A percentile compares a stretch with the other conserved stretches of the same genome.
Conservation (phyloP, 2,329 filamentous ascomycete species). For the Achaetomium macrosporum region DNA sequence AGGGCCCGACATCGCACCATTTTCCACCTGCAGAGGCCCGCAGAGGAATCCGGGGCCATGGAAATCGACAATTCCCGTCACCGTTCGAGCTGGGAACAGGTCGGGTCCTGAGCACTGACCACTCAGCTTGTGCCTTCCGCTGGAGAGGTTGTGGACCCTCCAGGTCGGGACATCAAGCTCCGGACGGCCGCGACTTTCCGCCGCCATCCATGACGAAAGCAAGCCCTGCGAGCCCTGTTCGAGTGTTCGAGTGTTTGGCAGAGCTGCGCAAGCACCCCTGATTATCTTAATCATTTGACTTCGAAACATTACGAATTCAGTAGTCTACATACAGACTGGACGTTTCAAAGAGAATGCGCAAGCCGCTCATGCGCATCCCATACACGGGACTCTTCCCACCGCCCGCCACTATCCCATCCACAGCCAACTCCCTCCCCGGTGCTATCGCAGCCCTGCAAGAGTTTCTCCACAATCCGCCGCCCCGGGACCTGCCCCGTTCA, state of each 20-base stretch:
- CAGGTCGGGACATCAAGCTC: not conserved
- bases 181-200: not conserved
- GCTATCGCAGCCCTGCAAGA: conserved; percentile 70
- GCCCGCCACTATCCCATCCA: conserved; percentile 66
- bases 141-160: not conserved
- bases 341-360: not conserved
- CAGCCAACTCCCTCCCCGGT: conserved; percentile 62
- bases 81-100: not conserved
- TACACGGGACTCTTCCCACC: conserved; percentile 78
- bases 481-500: conserved; percentile 39
- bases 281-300: not conserved
- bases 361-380: conserved; percentile 75
- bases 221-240: not conserved
- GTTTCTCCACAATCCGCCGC: conserved; percentile 64
- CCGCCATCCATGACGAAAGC: not conserved
- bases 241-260: not conserved
- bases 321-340: not conserved
- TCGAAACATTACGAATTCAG: not conserved
- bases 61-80: not conserved
- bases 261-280: not conserved
- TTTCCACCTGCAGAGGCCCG: not conserved
- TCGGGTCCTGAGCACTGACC: conserved; percentile 1
- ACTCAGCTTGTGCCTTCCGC: not conserved
- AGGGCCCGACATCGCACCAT: conserved; percentile 11
- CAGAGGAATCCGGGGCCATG: not conserved